Evolutionary conservation across 2,329 filamentous ascomycete species (phyloP).

Genomic region (Botrytis tulipae): DNA sequence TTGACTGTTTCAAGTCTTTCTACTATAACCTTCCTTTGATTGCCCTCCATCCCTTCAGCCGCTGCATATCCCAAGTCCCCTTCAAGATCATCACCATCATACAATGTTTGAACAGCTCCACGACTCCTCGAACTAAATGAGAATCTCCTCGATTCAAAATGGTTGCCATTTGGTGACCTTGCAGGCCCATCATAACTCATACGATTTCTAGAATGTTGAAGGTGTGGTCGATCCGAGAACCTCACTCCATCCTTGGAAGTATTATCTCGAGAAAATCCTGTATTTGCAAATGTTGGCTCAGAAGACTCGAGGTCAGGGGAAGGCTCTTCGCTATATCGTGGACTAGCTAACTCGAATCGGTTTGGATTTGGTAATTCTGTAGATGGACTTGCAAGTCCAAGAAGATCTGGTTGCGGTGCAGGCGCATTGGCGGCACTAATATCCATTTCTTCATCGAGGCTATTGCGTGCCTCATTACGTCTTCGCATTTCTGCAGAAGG

Average conservation of each 20-base stretch:
- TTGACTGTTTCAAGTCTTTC: conserved; percentile 95
- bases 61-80: conserved; percentile 94
- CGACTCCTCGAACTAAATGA: conserved; percentile 41
- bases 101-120: conserved; percentile 42
- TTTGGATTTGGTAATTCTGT: conserved; percentile 60
- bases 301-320: conserved; percentile 25
- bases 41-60: conserved; percentile 89
- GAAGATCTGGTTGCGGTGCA: conserved; percentile 60
- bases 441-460: conserved; percentile 80
- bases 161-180: conserved; percentile 28
- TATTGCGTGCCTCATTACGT: conserved; percentile 51
- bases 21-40: conserved; percentile 91
- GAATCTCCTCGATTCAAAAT: conserved; percentile 38
- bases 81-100: conserved; percentile 74
- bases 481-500: conserved; percentile 83
- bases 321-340: conserved; percentile 37
- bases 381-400: conserved; percentile 49
- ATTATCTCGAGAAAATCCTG: conserved; percentile 20
- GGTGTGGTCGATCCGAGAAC: conserved; percentile 34
- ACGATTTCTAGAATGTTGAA: conserved; percentile 33
- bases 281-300: conserved; percentile 27
- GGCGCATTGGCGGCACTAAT: conserved; percentile 71
- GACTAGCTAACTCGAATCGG: conserved; percentile 64
- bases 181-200: conserved; percentile 40
- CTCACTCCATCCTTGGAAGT: conserved; percentile 31